Evolutionary conservation across 2,329 filamentous ascomycete genomes (phyloP).

Genomic region (Colletotrichum zoysiae): DNA sequence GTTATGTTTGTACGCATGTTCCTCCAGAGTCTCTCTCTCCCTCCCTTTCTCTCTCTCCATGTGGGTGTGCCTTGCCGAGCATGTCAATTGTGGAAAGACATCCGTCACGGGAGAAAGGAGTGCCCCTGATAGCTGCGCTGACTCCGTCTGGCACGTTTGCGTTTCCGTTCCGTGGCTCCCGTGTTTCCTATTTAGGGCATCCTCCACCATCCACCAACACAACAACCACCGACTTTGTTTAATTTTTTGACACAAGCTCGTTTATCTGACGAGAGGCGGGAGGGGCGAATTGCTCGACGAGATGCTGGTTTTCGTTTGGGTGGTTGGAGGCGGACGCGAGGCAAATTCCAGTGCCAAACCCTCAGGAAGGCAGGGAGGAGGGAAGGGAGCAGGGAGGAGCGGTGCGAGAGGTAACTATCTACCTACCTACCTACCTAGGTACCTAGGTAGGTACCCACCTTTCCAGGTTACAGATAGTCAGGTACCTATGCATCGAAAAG

Average conservation of each 20-base stretch:
- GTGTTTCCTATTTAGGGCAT: conserved; percentile 21
- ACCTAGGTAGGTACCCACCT: not conserved
- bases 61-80: too few species aligned
- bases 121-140: conserved; percentile 11
- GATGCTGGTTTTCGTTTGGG: conserved; percentile 2
- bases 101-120: conserved; percentile 1
- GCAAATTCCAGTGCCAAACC: not conserved
- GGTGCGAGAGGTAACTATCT: not conserved
- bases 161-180: conserved; percentile 26
- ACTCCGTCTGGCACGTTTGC: conserved; percentile 11
- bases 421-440: too few species aligned
- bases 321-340: not conserved
- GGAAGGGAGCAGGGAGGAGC: not conserved
- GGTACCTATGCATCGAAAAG: not conserved
- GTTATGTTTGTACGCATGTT: not conserved
- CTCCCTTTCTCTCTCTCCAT: too few species aligned
- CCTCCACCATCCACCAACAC: not conserved
- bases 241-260: not conserved
- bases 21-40: not conserved
- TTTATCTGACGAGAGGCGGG: conserved; percentile 1
- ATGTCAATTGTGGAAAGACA: not conserved
- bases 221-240: not conserved
- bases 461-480: not conserved
- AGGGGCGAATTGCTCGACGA: not conserved
- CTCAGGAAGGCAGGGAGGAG: not conserved